These are phyloP conservation scores for Coniophora puteana DNA, from an alignment of 1,284 basidiomycete species.

Conservation along the genomic window DNA sequence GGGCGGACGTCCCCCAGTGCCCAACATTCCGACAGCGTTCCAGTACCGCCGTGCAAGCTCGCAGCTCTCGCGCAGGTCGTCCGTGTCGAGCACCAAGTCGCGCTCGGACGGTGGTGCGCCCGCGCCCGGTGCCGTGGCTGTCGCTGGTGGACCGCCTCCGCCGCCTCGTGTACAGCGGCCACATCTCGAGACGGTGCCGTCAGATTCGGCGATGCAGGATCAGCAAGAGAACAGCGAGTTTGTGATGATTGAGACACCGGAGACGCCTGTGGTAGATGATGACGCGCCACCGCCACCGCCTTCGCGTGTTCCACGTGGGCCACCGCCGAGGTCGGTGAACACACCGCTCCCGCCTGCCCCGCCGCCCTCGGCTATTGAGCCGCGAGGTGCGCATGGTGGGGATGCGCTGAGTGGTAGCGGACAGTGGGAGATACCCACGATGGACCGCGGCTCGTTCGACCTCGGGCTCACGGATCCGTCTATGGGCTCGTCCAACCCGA, in stretches of 20 bases:
- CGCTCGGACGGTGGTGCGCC: too few species aligned
- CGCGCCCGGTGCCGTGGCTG: too few species aligned
- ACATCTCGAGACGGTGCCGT: neutral
- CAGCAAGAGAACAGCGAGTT: constrained; percentile 58
- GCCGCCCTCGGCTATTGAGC: constrained; percentile 28
- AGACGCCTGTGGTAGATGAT: constrained; percentile 21
- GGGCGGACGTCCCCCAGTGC: constrained; percentile 38
- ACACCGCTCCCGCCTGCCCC: constrained; percentile 29
- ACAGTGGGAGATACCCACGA: constrained; percentile 54
- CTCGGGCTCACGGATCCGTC: constrained; percentile 31
- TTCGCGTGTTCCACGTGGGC: constrained; percentile 35
- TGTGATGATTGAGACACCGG: constrained; percentile 52
- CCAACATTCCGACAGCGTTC: constrained; percentile 26
- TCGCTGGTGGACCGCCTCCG: too few species aligned
- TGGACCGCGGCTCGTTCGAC: constrained; percentile 34
- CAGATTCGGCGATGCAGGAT: constrained; percentile 5
- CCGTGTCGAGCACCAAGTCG: too few species aligned
- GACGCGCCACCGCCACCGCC: constrained; percentile 41
- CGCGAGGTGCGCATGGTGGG: too few species aligned
- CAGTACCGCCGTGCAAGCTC: constrained; percentile 32
- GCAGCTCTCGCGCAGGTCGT: too few species aligned
- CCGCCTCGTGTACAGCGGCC: too few species aligned
- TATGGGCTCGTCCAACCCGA: constrained; percentile 38
- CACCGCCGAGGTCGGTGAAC: constrained; percentile 26
- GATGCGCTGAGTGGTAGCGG: constrained; percentile 18